These are phyloP conservation scores for Starmerella potacharoeniae DNA, from an alignment of 805 yeast species.

Conservation along the genomic window DNA sequence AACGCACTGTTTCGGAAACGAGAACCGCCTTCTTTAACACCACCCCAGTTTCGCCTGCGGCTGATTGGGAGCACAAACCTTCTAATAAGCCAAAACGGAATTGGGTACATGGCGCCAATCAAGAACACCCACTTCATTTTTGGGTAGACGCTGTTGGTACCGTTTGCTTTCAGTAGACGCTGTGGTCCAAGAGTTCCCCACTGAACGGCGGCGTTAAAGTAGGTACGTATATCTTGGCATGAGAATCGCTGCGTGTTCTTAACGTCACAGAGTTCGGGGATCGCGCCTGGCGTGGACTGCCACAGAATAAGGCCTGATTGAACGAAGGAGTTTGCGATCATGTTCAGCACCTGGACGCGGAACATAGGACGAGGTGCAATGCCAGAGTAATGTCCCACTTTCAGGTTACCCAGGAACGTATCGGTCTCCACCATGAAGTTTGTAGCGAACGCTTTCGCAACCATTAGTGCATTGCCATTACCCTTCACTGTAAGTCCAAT, in stretches of 20 bases:
- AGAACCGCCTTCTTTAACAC: slow-evolving; percentile 7
- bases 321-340: slow-evolving; percentile 23
- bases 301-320: slow-evolving; percentile 28
- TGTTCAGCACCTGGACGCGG: slow-evolving; percentile 34
- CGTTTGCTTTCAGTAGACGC: slow-evolving; percentile 8
- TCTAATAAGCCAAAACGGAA: slow-evolving; percentile 49
- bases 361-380: slow-evolving; percentile 51
- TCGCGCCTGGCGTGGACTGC: slow-evolving; percentile 30
- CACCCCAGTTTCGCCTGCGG: slow-evolving; percentile 12
- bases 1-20: slow-evolving; percentile 10
- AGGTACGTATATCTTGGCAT: slow-evolving; percentile 32
- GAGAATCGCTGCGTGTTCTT: slow-evolving; percentile 31
- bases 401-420: slow-evolving; percentile 42
- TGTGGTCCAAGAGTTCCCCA: slow-evolving; percentile 46
- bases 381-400: slow-evolving; percentile 46
- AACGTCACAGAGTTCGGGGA: slow-evolving; percentile 30
- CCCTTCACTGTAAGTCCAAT: slow-evolving; percentile 48
- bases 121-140: slow-evolving; percentile 35
- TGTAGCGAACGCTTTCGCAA: slow-evolving; percentile 43
- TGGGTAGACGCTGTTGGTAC: slow-evolving; percentile 9
- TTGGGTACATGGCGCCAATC: slow-evolving; percentile 47
- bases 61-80: slow-evolving; percentile 32
- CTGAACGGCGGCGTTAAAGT: slow-evolving; percentile 40
- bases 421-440: slow-evolving; percentile 57
- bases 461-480: slow-evolving; percentile 43